A percentile compares a stretch with the other conserved stretches of the same genome.
These are phyloP conservation scores for Phycomyces blakesleeanus DNA, from an alignment of 192 early-diverging fungal genomes.

Conservation along the genomic window DNA sequence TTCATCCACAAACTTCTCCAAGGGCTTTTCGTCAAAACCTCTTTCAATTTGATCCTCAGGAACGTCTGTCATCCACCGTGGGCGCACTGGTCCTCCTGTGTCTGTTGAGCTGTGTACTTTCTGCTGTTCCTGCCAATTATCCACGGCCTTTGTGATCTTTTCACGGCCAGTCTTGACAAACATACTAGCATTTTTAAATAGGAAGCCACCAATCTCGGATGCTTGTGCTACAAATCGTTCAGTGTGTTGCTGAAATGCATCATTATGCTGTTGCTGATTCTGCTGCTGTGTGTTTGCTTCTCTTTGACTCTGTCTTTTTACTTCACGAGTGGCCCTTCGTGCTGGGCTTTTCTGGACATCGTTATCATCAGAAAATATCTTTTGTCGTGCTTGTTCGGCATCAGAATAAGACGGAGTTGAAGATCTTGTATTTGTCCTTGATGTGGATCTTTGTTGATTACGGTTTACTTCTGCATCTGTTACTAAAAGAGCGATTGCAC, in stretches of 20 bases:
- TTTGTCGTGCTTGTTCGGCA: conserved; percentile 7
- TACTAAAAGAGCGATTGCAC: conserved; percentile 48
- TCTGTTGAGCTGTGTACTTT: conserved; percentile 23
- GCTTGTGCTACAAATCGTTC: conserved; percentile 54
- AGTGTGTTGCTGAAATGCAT: conserved; percentile 45
- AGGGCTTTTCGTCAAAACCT: background rate
- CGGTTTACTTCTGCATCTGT: conserved; percentile 16
- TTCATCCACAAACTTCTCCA: conserved; percentile 20
- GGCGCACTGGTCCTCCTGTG: conserved; percentile 25
- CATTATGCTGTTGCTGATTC: conserved; percentile 11
- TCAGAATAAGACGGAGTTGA: background rate
- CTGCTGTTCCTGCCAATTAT: conserved; percentile 50
- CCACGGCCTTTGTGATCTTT: conserved; percentile 57
- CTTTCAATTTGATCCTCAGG: conserved; percentile 7
- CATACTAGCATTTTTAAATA: conserved; percentile 64
- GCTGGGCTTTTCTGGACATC: background rate
- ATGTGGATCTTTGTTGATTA: background rate
- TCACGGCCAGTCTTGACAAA: conserved; percentile 59
- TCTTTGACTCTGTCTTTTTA: conserved; percentile 3
- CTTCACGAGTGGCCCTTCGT: background rate
- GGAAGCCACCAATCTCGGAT: conserved; percentile 53
- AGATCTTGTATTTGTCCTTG: too few species aligned
- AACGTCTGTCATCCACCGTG: conserved; percentile 34
- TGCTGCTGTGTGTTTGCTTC: too few species aligned
- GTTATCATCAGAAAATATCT: conserved; percentile 9